These are phyloP conservation scores for Sclerotinia subarctica DNA, from an alignment of 2,329 filamentous ascomycete genomes.

Conservation along the genomic window DNA sequence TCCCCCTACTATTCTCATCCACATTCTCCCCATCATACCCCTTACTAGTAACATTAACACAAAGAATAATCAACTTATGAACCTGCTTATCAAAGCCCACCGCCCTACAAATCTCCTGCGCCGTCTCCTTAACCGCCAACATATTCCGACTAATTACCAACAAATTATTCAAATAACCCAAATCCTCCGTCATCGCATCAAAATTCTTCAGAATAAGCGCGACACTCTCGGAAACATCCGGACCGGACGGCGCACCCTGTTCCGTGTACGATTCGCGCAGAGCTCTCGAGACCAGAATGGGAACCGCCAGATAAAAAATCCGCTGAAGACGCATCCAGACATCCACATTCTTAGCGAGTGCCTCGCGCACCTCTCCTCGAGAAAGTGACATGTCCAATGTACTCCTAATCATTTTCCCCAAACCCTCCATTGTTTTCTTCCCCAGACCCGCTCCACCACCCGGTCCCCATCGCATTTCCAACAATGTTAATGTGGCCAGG, in stretches of 20 bases:
- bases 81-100: constrained; percentile 65
- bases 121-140: constrained; percentile 61
- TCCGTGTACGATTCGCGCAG: constrained; percentile 54
- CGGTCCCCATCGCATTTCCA: constrained; percentile 57
- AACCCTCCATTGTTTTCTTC: constrained; percentile 51
- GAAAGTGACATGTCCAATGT: constrained; percentile 62
- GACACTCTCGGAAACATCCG: constrained; percentile 61
- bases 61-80: constrained; percentile 62
- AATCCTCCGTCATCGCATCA: constrained; percentile 56
- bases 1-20: constrained; percentile 55
- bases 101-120: constrained; percentile 62
- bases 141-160: constrained; percentile 65
- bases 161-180: constrained; percentile 62
- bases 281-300: constrained; percentile 57
- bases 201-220: constrained; percentile 62
- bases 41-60: constrained; percentile 65
- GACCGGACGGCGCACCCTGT: constrained; percentile 52
- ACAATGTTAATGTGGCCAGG: constrained; percentile 52
- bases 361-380: constrained; percentile 57
- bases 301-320: constrained; percentile 60
- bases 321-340: constrained; percentile 64
- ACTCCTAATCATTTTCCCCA: constrained; percentile 56
- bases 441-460: constrained; percentile 54
- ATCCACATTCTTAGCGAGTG: constrained; percentile 58
- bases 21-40: constrained; percentile 61